Conservation (phyloP, 768 basidiomycete genomes). For the Fistulinella prunicolor region DNA sequence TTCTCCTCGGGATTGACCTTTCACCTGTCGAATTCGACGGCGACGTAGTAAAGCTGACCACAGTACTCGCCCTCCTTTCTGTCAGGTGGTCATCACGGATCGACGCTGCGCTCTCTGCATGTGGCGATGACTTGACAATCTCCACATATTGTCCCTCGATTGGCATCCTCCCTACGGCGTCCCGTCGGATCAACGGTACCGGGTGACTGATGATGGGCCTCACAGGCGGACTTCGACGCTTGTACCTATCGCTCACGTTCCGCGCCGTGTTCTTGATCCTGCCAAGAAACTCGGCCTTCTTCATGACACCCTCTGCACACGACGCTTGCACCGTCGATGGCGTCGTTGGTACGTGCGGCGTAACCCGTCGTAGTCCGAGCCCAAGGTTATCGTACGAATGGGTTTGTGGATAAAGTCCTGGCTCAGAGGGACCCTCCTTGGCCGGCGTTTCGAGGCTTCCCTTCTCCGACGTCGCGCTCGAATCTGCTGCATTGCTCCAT, state of each 20-base stretch:
- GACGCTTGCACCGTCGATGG: conserved; percentile 29
- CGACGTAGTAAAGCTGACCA: conserved; percentile 49
- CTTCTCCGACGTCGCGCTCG: conserved; percentile 29
- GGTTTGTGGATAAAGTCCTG: conserved; percentile 16
- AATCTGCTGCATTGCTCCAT: conserved; percentile 30
- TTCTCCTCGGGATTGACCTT: conserved; percentile 62
- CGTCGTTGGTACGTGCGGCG: conserved; percentile 45
- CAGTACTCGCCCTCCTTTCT: conserved; percentile 37
- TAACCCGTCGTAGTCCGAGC: conserved; percentile 50
- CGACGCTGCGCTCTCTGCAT: conserved; percentile 30
- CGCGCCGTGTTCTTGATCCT: conserved; percentile 62
- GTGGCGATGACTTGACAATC: conserved; percentile 18
- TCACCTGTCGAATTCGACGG: conserved; percentile 65
- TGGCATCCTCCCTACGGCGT: conserved; percentile 20
- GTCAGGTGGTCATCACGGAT: conserved; percentile 38
- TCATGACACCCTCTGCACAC: conserved; percentile 55
- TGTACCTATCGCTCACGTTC: conserved; percentile 63
- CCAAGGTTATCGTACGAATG: conserved; percentile 28
- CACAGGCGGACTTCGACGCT: conserved; percentile 34
- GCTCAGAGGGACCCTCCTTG: conserved; percentile 16
- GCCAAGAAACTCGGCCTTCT: conserved; percentile 67
- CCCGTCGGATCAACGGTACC: conserved; percentile 35
- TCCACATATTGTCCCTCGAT: conserved; percentile 36
- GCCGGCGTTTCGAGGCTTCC: conserved; percentile 29
- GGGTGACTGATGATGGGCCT: conserved; percentile 62